These are phyloP conservation scores for Pythium aquatile DNA, from an alignment of 352 stramenopile species.

Conservation along the genomic window DNA sequence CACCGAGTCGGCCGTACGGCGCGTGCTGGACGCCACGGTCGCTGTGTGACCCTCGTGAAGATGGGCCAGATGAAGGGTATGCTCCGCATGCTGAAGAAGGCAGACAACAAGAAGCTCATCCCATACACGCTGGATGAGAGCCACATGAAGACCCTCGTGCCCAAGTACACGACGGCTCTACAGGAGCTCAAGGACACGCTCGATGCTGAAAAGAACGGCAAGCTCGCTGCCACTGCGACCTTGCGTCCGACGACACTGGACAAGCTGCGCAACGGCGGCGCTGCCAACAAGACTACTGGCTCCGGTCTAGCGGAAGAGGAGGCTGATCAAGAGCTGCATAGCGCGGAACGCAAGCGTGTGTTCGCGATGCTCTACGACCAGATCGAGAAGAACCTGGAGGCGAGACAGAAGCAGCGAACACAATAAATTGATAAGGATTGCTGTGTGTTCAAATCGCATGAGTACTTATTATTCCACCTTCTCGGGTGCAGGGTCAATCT, in stretches of 20 bases:
- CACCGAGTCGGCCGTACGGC: conserved; percentile 84
- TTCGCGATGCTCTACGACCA: conserved; percentile 55
- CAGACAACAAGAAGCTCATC: conserved; percentile 71
- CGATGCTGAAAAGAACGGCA: conserved; percentile 71
- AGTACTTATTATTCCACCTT: not conserved
- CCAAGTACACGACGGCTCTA: conserved; percentile 66
- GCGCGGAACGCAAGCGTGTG: conserved; percentile 52
- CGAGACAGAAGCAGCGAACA: conserved; percentile 41
- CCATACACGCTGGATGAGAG: conserved; percentile 59
- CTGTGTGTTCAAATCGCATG: not conserved
- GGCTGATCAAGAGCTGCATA: conserved; percentile 34
- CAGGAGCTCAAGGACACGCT: conserved; percentile 77
- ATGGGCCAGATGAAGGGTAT: conserved; percentile 80
- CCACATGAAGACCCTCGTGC: conserved; percentile 81
- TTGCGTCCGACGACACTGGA: conserved; percentile 30
- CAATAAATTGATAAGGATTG: conserved; percentile 18
- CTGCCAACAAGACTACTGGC: not conserved
- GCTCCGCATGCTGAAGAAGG: conserved; percentile 83
- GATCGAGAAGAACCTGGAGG: conserved; percentile 53
- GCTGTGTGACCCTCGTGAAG: conserved; percentile 80
- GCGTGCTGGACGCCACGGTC: conserved; percentile 72
- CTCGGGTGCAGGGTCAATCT: not conserved
- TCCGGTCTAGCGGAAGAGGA: conserved; percentile 14
- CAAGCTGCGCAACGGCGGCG: conserved; percentile 11
- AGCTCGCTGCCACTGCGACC: conserved; percentile 48